Conservation (phyloP, 768 basidiomycete genomes). For the Russula dissimulans region DNA sequence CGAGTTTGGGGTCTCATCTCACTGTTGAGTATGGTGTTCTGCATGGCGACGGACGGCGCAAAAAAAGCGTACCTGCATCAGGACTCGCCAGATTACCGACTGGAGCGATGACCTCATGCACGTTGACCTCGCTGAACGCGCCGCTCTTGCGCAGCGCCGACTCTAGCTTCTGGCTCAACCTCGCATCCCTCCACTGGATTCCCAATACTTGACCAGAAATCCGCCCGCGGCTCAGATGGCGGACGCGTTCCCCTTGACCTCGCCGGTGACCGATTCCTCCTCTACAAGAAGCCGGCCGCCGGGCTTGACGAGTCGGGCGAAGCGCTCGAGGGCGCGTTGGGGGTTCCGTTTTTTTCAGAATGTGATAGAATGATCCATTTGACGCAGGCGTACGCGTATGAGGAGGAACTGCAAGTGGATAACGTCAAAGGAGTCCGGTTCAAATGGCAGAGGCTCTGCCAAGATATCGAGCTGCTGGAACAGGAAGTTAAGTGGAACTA, state of each 20-base stretch:
- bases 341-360: neutral
- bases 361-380: neutral
- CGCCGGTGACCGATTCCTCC: constrained; percentile 11
- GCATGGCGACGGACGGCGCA: neutral
- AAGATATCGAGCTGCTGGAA: constrained; percentile 21
- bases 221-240: neutral
- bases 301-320: constrained; percentile 20
- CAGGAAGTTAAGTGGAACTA: constrained; percentile 19
- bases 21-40: neutral
- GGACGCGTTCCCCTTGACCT: neutral
- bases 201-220: neutral
- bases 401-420: constrained; percentile 23
- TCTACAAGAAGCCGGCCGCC: constrained; percentile 25
- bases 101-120: neutral
- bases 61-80: neutral
- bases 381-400: constrained; percentile 17
- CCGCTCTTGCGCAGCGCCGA: neutral
- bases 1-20: neutral
- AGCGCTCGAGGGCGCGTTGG: constrained; percentile 15
- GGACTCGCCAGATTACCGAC: neutral
- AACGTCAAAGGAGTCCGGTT: constrained; percentile 20
- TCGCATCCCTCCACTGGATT: neutral
- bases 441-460: constrained; percentile 19
- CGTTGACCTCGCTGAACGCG: constrained; percentile 7
- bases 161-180: neutral